phyloP scores from a whole-genome alignment of 257 asterid species.

The Marsdenia floribunda region DNA sequence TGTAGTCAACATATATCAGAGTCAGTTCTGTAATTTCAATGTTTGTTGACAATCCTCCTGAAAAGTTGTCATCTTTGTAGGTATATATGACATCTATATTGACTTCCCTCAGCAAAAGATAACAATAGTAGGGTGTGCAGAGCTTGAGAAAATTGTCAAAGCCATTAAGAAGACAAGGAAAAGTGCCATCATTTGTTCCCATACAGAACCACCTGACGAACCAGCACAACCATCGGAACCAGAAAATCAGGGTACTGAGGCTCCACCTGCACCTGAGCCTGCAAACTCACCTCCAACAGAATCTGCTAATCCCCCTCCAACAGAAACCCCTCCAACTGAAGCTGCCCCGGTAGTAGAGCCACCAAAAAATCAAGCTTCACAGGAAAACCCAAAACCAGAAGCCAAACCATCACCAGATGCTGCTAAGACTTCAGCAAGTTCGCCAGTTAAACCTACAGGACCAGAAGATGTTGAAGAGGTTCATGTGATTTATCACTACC shows the following conservation, averaged over 20 bases:
- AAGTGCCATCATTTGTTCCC: conserved; percentile 62
- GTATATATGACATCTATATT: conserved; percentile 60
- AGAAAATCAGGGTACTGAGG: conserved; percentile 22
- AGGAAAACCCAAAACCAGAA: conserved; percentile 38
- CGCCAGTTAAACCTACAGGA: conserved; percentile 22
- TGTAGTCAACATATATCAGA: neutral
- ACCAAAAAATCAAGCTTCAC: conserved; percentile 29
- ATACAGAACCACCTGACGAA: conserved; percentile 51
- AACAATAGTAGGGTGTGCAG: conserved; percentile 75
- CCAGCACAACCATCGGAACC: conserved; percentile 37
- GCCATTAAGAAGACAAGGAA: conserved; percentile 78
- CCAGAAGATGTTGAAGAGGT: conserved; percentile 58
- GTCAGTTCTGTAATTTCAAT: neutral
- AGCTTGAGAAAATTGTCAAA: conserved; percentile 63
- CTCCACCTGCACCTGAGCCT: conserved; percentile 29
- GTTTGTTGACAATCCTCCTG: neutral
- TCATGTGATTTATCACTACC: conserved; percentile 61
- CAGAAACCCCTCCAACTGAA: conserved; percentile 37
- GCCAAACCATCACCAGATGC: conserved; percentile 25
- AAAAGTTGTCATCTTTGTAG: conserved; percentile 23
- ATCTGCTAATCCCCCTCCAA: conserved; percentile 25
- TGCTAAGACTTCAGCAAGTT: conserved; percentile 28
- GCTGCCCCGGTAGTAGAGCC: conserved; percentile 27
- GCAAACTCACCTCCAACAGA: conserved; percentile 34
- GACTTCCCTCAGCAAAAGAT: conserved; percentile 73